phyloP scores from a whole-genome alignment of 1,284 basidiomycete genomes.

The Puccinia novopanici region DNA sequence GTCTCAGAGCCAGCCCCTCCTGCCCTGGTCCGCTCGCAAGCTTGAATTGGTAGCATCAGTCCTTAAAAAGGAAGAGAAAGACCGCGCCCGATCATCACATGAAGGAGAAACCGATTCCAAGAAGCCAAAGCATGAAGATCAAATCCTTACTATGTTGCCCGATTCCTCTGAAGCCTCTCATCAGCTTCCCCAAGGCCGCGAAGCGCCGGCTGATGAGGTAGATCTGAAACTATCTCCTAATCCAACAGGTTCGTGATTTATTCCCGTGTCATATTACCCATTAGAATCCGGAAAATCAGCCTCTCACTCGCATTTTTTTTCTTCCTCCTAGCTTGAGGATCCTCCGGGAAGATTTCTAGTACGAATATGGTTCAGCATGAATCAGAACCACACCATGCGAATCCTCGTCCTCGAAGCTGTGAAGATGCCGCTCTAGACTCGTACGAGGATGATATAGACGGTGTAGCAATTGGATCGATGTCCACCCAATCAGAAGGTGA shows the following conservation, averaged over 20 bases:
- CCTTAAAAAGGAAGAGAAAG: constrained; percentile 45
- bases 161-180: neutral
- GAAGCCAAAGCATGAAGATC: neutral
- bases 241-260: too few species aligned
- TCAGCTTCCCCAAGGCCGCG: neutral
- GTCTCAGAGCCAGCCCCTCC: constrained; percentile 28
- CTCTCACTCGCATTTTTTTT: neutral
- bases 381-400: neutral
- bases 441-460: constrained; percentile 48
- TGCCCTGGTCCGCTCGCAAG: constrained; percentile 48
- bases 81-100: constrained; percentile 13
- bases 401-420: neutral
- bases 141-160: neutral
- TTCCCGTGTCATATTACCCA: too few species aligned
- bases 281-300: too few species aligned
- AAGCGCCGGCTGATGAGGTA: too few species aligned
- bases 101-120: constrained; percentile 15
- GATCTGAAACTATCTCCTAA: too few species aligned
- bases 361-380: neutral
- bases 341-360: neutral
- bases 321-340: neutral
- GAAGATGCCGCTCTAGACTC: neutral
- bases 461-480: constrained; percentile 44
- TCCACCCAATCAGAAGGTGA: constrained; percentile 36
- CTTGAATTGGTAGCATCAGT: constrained; percentile 50